Conservation (phyloP, 2,329 filamentous ascomycete genomes). For the Sporothrix sp. region DNA sequence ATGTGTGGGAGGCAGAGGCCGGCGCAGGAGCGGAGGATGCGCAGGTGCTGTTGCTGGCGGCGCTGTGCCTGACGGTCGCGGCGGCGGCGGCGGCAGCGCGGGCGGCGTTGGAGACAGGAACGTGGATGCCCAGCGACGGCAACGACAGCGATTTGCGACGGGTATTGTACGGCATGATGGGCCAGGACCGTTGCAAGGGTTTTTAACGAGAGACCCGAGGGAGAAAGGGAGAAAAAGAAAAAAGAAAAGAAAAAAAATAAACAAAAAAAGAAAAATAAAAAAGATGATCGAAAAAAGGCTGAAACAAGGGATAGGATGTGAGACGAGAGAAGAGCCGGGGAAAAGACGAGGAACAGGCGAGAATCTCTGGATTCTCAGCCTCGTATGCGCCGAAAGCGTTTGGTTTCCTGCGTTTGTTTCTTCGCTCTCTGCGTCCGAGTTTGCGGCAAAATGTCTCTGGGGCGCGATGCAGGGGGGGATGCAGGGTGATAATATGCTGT, state of each 20-base stretch:
- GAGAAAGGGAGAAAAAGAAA: neutral
- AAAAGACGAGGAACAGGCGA: neutral
- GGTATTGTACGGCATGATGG: slow-evolving; percentile 84
- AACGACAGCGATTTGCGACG: slow-evolving; percentile 91
- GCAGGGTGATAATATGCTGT: neutral
- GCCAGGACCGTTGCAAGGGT: neutral
- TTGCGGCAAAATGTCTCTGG: neutral
- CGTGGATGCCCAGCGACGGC: slow-evolving; percentile 83
- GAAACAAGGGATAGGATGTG: neutral
- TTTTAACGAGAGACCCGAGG: neutral
- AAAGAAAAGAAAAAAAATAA: neutral
- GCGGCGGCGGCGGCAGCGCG: slow-evolving; percentile 29
- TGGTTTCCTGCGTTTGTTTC: neutral
- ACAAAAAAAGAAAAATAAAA: neutral
- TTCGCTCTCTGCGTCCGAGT: neutral
- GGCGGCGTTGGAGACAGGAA: slow-evolving; percentile 58
- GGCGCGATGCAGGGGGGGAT: slow-evolving; percentile 2
- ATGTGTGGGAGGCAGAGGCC: neutral
- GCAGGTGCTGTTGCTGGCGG: neutral
- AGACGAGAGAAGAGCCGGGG: neutral
- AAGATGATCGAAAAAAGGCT: neutral
- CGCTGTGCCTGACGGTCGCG: slow-evolving; percentile 15
- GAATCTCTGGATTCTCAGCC: neutral
- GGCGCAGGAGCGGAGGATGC: neutral
- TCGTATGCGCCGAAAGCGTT: slow-evolving; percentile 6